phyloP scores from a whole-genome alignment of 257 asterid genomes.

The Fraxinus americana region DNA sequence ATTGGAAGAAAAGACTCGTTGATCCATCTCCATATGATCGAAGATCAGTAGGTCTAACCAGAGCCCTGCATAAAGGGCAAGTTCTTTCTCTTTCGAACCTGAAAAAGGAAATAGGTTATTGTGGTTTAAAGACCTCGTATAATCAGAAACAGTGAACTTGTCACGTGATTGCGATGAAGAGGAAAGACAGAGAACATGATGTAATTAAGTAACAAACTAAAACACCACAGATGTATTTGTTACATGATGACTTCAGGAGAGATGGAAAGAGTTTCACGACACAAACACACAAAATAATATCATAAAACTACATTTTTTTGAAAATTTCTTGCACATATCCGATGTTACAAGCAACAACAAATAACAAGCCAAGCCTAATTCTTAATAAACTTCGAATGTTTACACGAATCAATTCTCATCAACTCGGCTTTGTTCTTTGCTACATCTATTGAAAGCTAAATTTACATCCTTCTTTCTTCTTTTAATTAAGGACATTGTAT shows the following conservation, averaged over 20 bases:
- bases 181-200: not conserved
- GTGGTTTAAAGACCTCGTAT: not conserved
- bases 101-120: slow-evolving; percentile 1
- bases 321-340: not conserved
- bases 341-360: not conserved
- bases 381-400: not conserved
- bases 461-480: not conserved
- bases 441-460: not conserved
- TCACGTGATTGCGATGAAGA: not conserved
- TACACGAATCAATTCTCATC: not conserved
- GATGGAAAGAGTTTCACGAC: not conserved
- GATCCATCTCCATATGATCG: slow-evolving; percentile 58
- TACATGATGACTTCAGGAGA: not conserved
- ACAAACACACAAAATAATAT: too few species aligned
- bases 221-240: not conserved
- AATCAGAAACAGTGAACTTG: not conserved
- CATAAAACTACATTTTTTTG: too few species aligned
- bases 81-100: slow-evolving; percentile 63
- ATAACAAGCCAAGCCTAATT: not conserved
- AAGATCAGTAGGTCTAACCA: slow-evolving; percentile 55
- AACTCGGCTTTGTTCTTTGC: not conserved
- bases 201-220: not conserved
- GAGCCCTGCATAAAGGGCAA: slow-evolving; percentile 57
- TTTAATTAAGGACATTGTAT: not conserved
- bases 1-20: slow-evolving; percentile 48